Evolutionary conservation across 2,329 filamentous ascomycete genomes (phyloP), one percentile per base, ranked within the genome.

Genomic region (Phialemonium atrogriseum): DNA sequence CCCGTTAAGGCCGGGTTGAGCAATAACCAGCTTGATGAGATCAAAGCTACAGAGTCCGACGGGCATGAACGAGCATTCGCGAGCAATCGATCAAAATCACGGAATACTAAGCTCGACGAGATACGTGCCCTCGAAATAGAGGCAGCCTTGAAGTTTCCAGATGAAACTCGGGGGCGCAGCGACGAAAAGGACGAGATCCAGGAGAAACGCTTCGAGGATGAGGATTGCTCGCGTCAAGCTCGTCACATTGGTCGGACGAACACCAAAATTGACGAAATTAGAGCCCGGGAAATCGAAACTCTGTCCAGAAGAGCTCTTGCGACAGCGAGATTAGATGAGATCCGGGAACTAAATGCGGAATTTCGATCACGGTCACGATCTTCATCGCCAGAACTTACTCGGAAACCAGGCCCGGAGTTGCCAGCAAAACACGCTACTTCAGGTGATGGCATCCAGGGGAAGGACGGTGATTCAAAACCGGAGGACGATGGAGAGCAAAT

Each of bases 281-380:
- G 54, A 5, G 53, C 53, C 12, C 54, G 56, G 5, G 66, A 70
- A 39, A 52, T 58, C 7, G 56, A 58, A 39, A 44, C 57, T 3
- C 42, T 66, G 16, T 66, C 70, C 5, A 64, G 52, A 34, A 58
- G 63, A 31, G 61, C 62, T 2, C 48, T 70, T 11, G 63, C 70
- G n/a, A 59, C 60, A 6, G 62, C 64, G 32, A 59, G 61, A 19
- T 50, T 76, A 3, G 68, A 66, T 20, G 70, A 73, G 47, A 72
- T 73, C 33, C 58, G 63, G 23, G 64, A 70, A 33, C 57, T 52
- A 35, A 71, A 74, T 44, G 59, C 62, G 4, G 52, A 54, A 25
- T n/a, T n/a, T n/a, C n/a, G n/a, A n/a, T 47, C 49, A 10, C 50
- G 52, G 39, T 59, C 60, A 7, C 52, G 58, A 29, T 62, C 62